Conservation (phyloP, 768 basidiomycete species). For the Boletus rubroflammeus region DNA sequence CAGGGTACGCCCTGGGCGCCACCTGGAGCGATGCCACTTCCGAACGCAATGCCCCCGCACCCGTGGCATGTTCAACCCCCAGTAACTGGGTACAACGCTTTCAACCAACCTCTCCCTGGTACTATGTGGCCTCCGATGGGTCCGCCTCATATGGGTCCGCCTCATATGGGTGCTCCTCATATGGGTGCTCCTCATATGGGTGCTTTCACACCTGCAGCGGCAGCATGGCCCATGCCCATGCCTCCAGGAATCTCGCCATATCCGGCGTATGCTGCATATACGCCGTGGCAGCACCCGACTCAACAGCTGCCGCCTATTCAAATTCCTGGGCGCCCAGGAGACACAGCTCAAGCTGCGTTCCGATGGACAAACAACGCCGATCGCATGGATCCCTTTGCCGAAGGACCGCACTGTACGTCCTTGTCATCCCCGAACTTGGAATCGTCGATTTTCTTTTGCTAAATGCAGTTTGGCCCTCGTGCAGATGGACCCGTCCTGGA, state of each 20-base stretch:
- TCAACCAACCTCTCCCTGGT: conserved; percentile 31
- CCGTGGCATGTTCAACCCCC: conserved; percentile 20
- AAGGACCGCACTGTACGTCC: conserved; percentile 42
- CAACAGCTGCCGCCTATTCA: conserved; percentile 23
- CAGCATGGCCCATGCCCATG: conserved; percentile 28
- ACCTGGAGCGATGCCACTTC: conserved; percentile 19
- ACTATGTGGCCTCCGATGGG: conserved; percentile 20
- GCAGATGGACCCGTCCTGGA: conserved; percentile 70
- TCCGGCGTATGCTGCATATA: conserved; percentile 19
- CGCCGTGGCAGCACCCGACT: conserved; percentile 28
- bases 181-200: conserved; percentile 14
- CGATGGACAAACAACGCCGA: conserved; percentile 31
- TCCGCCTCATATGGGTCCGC: not conserved
- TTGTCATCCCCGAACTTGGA: not conserved
- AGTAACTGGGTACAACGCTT: conserved; percentile 26
- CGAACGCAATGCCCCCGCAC: conserved; percentile 20
- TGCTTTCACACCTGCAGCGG: conserved; percentile 23
- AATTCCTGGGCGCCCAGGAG: conserved; percentile 21
- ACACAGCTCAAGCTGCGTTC: conserved; percentile 26
- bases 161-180: conserved; percentile 10
- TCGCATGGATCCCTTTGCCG: conserved; percentile 36
- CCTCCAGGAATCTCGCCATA: conserved; percentile 25
- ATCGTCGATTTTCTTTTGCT: conserved; percentile 9
- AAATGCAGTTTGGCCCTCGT: conserved; percentile 8
- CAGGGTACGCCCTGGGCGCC: conserved; percentile 27